Base-by-base conservation (phyloP, 768 basidiomycete species). In the Floccularia luteovirens region DNA sequence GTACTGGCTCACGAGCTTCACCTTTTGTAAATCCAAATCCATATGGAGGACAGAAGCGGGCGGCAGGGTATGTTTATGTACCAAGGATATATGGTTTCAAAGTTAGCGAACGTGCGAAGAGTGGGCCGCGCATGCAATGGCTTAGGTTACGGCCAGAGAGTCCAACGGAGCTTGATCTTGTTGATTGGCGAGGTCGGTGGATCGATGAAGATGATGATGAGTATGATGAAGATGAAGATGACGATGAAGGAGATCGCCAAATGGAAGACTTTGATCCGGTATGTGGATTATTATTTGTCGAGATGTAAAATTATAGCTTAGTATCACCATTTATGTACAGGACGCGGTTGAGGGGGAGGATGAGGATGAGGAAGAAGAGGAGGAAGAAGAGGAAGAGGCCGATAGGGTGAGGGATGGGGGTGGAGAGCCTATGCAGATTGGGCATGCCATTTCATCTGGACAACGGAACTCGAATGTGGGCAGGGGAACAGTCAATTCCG, bases 101-200 rank as follows among this genome's bases (percentile, higher is more conserved):
- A 62, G 94, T 99, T 20, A 92, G 85, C 55, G 96, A 99, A 59
- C 71, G 89, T 38, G 91, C 96, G 8, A 87, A 90, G 59, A 88
- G 79, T 51, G 96, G 96, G 3, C 96, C 96, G 11, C 73, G 96
- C 43, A 98, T 99, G 93, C 82, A 84, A 53, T 99, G 96, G 96
- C 60, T 98, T 59, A 72, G 96, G 40, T 59, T 91, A 59, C 70
- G 94, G 43, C 94, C 94, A 23, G 80, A 85, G 57, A 79, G 70
- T 43, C 73, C 80, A 1, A 75, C 75, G 40, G 90, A 93, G 51
- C 60, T 97, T 51, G 90, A 92, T 49, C 67, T 72, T 52, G 92
- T 96, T 22, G 93, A 96, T 57, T 90, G 82, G 79, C 74, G 86
- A 43, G 93, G 93, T 4, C 67, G 86, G 36, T 97, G 91, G 90